Evolutionary conservation across 2,329 filamentous ascomycete genomes (phyloP).

Genomic region (Alternaria consortialis): DNA sequence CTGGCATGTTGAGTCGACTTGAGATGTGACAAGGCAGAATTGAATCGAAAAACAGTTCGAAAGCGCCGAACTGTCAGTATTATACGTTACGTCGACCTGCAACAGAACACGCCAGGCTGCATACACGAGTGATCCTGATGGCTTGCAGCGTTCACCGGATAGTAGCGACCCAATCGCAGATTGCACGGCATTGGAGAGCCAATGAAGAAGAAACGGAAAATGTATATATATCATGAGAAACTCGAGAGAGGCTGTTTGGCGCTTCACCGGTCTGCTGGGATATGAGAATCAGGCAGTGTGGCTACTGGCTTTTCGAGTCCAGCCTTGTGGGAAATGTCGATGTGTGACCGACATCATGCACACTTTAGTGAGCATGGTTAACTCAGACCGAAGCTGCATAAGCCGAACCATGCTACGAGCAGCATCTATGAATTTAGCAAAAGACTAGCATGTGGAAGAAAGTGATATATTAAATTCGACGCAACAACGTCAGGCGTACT

Average conservation of each 20-base stretch:
- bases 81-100: background rate
- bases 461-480: background rate
- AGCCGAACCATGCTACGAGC: background rate
- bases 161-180: slow-evolving; percentile 5
- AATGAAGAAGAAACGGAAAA: background rate
- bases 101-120: slow-evolving; percentile 22
- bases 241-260: background rate
- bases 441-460: background rate
- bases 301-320: background rate
- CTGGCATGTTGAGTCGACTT: slow-evolving; percentile 20
- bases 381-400: background rate
- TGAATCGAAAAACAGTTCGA: background rate
- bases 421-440: background rate
- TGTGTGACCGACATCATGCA: background rate
- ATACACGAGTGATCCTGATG: slow-evolving; percentile 17
- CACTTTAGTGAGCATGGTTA: background rate
- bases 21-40: background rate
- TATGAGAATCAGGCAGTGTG: background rate
- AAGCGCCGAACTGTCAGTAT: background rate
- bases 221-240: background rate
- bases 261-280: background rate
- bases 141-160: slow-evolving; percentile 28
- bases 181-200: background rate
- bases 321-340: background rate
- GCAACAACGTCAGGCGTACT: background rate